phyloP scores from a whole-genome alignment of 176 grass and related monocot genomes.

The Cenchrus fungigraminus region DNA sequence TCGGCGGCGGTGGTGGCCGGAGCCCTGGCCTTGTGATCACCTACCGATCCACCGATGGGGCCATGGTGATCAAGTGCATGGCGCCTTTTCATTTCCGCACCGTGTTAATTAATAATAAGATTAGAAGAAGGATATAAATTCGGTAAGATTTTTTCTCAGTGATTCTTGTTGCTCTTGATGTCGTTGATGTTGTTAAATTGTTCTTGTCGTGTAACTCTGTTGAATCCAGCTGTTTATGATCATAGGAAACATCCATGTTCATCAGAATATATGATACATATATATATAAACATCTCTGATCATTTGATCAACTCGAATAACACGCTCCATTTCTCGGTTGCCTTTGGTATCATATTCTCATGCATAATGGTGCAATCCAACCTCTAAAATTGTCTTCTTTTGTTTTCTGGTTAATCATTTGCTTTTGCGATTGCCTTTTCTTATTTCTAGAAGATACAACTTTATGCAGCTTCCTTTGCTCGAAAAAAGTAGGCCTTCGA shows the following conservation, averaged over 20 bases:
- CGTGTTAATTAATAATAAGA: constrained; percentile 44
- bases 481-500: background rate
- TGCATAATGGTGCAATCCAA: background rate
- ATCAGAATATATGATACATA: constrained; percentile 5
- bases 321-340: background rate
- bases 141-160: background rate
- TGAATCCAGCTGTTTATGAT: background rate
- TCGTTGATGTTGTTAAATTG: constrained; percentile 9
- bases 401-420: background rate
- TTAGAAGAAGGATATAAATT: constrained; percentile 35
- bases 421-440: background rate
- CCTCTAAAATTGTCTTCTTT: background rate
- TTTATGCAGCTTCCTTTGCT: background rate
- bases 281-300: constrained; percentile 8
- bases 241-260: constrained; percentile 24
- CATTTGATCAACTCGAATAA: background rate
- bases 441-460: background rate
- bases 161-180: constrained; percentile 26
- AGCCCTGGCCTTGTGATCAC: constrained; percentile 48
- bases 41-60: background rate
- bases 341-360: background rate
- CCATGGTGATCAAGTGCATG: constrained; percentile 22
- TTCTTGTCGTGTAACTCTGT: constrained; percentile 41
- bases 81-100: background rate
- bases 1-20: background rate